Conservation (phyloP, 2,329 filamentous ascomycete species). For the Aplosporella prunicola region DNA sequence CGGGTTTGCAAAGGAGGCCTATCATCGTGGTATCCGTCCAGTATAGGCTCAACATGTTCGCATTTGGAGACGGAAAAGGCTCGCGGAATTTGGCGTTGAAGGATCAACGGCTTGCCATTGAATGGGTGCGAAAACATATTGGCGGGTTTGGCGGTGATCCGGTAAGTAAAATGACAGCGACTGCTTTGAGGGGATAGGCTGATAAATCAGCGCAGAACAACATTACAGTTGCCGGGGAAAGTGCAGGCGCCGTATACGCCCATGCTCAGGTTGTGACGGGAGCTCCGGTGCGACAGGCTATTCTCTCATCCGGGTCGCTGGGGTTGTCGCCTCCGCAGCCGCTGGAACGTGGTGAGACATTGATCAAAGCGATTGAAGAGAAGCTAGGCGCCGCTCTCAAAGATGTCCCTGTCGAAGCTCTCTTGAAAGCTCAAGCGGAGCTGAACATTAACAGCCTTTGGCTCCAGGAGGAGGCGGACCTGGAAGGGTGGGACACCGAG, state of each 20-base stretch:
- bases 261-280: constrained; percentile 34
- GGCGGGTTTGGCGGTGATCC: constrained; percentile 22
- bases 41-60: constrained; percentile 38
- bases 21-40: constrained; percentile 36
- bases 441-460: constrained; percentile 35
- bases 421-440: constrained; percentile 28
- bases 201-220: constrained; percentile 19
- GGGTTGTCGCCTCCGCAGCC: constrained; percentile 36
- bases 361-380: constrained; percentile 22
- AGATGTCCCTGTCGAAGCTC: constrained; percentile 20
- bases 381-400: constrained; percentile 14
- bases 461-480: constrained; percentile 28
- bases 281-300: constrained; percentile 24
- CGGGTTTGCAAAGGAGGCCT: constrained; percentile 24
- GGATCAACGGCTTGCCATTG: constrained; percentile 26
- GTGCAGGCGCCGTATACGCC: constrained; percentile 37
- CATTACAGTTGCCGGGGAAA: constrained; percentile 38
- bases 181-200: not conserved
- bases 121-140: constrained; percentile 22
- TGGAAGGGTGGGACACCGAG: constrained; percentile 30
- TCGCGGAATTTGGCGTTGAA: constrained; percentile 31
- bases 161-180: constrained; percentile 13
- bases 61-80: constrained; percentile 32
- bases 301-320: constrained; percentile 36
- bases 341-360: constrained; percentile 20